These are phyloP conservation scores for Ceriops zippeliana DNA, from an alignment of 345 rosid species.

Conservation along the genomic window DNA sequence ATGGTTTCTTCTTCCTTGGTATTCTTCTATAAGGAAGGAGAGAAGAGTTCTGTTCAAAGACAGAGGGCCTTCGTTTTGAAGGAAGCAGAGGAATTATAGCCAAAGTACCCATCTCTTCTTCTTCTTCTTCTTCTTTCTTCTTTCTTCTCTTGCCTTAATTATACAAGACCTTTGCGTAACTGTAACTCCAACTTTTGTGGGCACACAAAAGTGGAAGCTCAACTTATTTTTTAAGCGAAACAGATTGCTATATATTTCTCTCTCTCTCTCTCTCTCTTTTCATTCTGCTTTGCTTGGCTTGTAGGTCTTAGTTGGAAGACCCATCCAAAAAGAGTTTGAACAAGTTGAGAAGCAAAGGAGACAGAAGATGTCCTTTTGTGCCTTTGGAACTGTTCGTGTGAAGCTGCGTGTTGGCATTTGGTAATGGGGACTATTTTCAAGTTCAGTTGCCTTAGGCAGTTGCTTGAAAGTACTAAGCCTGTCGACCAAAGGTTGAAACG, in stretches of 20 bases:
- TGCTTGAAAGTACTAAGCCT: background rate
- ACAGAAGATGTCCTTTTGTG: too few relatives aligned
- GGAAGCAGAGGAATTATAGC: conserved; percentile 39
- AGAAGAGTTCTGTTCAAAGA: conserved; percentile 39
- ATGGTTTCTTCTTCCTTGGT: conserved; percentile 40
- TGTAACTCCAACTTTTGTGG: conserved; percentile 4
- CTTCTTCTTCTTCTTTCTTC: conserved; percentile 8
- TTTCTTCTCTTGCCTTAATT: background rate
- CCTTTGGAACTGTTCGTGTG: background rate
- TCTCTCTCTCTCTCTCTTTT: background rate
- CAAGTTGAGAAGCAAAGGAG: background rate
- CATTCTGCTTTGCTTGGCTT: background rate
- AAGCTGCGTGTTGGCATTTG: background rate
- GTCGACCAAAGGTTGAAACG: background rate
- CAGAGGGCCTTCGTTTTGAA: conserved; percentile 40
- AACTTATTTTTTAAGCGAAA: background rate
- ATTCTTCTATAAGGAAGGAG: conserved; percentile 39
- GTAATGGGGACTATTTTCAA: background rate
- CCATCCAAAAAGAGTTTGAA: background rate
- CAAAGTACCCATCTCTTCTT: conserved; percentile 46
- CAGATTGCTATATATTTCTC: background rate
- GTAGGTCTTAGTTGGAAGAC: background rate
- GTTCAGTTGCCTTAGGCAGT: background rate
- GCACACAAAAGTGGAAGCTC: background rate
- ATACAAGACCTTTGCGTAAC: background rate